These are phyloP conservation scores for Coemansia sp. DNA, from an alignment of 192 early-diverging fungal species.

Conservation along the genomic window DNA sequence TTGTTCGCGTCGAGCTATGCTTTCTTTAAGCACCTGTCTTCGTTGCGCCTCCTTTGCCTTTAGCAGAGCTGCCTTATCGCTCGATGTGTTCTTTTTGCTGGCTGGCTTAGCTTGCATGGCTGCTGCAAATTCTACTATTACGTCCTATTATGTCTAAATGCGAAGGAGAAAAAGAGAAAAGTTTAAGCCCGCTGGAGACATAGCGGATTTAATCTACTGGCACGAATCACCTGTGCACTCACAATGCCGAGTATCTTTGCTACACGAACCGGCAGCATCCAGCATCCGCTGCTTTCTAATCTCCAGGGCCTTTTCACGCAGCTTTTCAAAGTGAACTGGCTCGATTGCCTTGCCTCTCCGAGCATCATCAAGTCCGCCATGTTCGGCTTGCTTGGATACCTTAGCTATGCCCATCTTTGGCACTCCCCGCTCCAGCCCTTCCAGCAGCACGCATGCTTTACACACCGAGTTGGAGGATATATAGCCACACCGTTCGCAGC, in stretches of 20 bases:
- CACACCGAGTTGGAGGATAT: constrained; percentile 89
- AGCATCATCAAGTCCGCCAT: neutral
- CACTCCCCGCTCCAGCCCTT: constrained; percentile 86
- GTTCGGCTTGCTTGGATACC: constrained; percentile 7
- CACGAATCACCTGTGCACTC: too few species aligned
- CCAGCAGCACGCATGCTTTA: constrained; percentile 91
- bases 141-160: too few species aligned
- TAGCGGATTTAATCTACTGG: too few species aligned
- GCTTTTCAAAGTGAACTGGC: constrained; percentile 43
- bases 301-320: constrained; percentile 29
- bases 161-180: too few species aligned
- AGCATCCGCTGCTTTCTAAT: constrained; percentile 19
- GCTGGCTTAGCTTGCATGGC: too few species aligned
- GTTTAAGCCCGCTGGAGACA: too few species aligned
- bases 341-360: constrained; percentile 14
- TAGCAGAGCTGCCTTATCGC: neutral
- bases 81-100: too few species aligned
- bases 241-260: too few species aligned
- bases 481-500: constrained; percentile 90
- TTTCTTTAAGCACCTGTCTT: constrained; percentile 28
- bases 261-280: neutral
- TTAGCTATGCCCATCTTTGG: constrained; percentile 65
- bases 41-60: constrained; percentile 9
- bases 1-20: constrained; percentile 23
- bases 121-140: too few species aligned